These are phyloP conservation scores for Capsella bursapastoris DNA, from an alignment of 345 rosid genomes.

Conservation along the genomic window DNA sequence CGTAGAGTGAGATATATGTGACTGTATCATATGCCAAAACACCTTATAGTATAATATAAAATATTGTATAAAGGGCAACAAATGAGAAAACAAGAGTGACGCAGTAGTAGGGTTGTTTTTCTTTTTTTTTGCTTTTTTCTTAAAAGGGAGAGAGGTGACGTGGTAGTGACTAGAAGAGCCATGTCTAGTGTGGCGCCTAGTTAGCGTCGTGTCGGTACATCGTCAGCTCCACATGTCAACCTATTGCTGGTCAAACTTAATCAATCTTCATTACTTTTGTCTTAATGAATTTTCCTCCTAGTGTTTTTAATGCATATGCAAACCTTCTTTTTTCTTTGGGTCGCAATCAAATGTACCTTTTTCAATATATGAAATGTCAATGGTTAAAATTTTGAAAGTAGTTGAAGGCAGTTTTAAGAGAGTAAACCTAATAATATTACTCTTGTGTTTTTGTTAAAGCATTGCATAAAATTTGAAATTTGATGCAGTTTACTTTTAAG, in stretches of 20 bases:
- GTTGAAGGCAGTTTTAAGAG: too few relatives aligned
- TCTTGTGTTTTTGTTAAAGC: too few relatives aligned
- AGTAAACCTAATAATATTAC: too few relatives aligned
- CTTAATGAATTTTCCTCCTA: not conserved
- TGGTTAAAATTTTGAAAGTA: not conserved
- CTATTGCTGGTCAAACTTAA: conserved; percentile 27
- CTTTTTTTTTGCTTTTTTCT: not conserved
- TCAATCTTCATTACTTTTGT: not conserved
- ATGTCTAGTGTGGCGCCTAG: conserved; percentile 44
- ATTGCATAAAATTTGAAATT: not conserved
- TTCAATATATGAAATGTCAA: not conserved
- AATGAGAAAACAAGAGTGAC: conserved; percentile 6
- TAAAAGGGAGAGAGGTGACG: conserved; percentile 39
- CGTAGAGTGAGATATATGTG: not conserved
- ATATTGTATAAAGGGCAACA: not conserved
- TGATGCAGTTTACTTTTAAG: not conserved
- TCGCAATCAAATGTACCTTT: conserved; percentile 15
- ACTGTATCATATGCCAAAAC: conserved; percentile 11
- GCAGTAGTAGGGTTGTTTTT: not conserved
- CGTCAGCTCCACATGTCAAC: conserved; percentile 48
- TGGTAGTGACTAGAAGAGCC: conserved; percentile 37
- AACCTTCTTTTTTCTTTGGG: not conserved
- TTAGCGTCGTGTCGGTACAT: conserved; percentile 40
- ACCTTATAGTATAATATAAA: not conserved
- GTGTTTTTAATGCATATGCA: not conserved